Evolutionary conservation across 306 rosid genomes (phyloP).

Genomic region (Cicer judaicum): DNA sequence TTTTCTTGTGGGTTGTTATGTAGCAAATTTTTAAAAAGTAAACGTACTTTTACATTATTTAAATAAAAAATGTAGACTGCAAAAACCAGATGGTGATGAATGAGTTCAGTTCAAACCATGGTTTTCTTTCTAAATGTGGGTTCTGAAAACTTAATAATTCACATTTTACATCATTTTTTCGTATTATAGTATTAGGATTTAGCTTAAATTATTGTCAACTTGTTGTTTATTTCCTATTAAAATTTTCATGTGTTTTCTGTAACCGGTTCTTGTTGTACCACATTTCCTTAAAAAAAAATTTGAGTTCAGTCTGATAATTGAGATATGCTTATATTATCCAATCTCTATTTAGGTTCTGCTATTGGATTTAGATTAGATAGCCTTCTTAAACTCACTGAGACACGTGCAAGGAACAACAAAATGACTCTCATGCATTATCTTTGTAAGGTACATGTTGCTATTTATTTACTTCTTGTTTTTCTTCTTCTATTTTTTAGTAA

Average conservation of each 20-base stretch:
- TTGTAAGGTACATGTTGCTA: constrained; percentile 69
- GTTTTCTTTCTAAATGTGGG: constrained; percentile 10
- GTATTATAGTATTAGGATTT: constrained; percentile 26
- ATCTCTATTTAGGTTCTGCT: constrained; percentile 67
- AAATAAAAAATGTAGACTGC: constrained; percentile 12
- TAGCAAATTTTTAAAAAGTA: too few species aligned
- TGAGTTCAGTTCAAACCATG: background rate
- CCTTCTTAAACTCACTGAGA: constrained; percentile 86
- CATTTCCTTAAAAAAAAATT: background rate
- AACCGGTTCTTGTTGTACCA: constrained; percentile 6
- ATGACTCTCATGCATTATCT: constrained; percentile 94
- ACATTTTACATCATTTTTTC: constrained; percentile 11
- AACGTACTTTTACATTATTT: background rate
- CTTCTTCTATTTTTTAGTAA: background rate
- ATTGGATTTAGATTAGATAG: constrained; percentile 87
- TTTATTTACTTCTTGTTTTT: constrained; percentile 24
- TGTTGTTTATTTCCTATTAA: constrained; percentile 34
- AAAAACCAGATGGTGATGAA: constrained; percentile 29
- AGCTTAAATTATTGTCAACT: background rate
- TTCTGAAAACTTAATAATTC: constrained; percentile 15
- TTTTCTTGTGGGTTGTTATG: background rate
- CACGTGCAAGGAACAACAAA: constrained; percentile 82
- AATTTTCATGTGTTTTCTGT: constrained; percentile 10
- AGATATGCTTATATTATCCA: constrained; percentile 24
- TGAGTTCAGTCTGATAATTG: constrained; percentile 24